Conservation (phyloP, 495 filamentous ascomycete genomes). For the Penicillium silybi region DNA sequence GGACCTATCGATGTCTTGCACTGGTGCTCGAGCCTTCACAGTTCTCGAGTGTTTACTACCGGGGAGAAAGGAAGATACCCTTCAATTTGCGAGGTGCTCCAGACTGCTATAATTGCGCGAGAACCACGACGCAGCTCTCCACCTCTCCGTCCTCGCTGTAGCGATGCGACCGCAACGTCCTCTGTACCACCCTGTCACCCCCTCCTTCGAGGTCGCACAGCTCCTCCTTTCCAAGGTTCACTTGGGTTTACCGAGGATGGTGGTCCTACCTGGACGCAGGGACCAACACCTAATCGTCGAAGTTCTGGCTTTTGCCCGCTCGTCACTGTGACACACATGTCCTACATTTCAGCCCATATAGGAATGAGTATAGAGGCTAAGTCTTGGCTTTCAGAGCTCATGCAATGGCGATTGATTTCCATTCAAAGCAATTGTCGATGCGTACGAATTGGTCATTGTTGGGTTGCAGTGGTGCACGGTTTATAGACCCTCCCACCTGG, state of each 20-base stretch:
- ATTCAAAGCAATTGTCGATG: background rate
- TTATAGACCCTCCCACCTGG: background rate
- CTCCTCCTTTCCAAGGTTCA: constrained; percentile 4
- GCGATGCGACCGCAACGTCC: constrained; percentile 18
- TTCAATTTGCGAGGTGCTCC: too few species aligned
- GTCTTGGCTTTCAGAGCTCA: background rate
- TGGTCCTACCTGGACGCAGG: constrained; percentile 20
- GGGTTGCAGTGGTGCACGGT: background rate
- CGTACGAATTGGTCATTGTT: background rate
- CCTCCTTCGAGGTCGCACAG: constrained; percentile 17
- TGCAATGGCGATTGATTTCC: background rate
- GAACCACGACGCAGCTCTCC: constrained; percentile 1
- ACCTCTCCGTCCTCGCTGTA: constrained; percentile 9
- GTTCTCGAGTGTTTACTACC: background rate
- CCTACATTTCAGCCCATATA: background rate
- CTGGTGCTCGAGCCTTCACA: background rate
- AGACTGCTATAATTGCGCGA: background rate
- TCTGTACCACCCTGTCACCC: constrained; percentile 14
- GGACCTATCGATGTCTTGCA: too few species aligned
- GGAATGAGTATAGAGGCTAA: background rate
- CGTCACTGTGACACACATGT: constrained; percentile 10
- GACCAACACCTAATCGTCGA: constrained; percentile 21
- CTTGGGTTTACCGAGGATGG: constrained; percentile 18
- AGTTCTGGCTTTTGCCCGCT: background rate
- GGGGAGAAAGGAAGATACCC: too few species aligned